Evolutionary conservation across 371 early-diverging fungal species (phyloP), one percentile per base, ranked within the genome.

Genomic region (Rhizomucor miehei): DNA sequence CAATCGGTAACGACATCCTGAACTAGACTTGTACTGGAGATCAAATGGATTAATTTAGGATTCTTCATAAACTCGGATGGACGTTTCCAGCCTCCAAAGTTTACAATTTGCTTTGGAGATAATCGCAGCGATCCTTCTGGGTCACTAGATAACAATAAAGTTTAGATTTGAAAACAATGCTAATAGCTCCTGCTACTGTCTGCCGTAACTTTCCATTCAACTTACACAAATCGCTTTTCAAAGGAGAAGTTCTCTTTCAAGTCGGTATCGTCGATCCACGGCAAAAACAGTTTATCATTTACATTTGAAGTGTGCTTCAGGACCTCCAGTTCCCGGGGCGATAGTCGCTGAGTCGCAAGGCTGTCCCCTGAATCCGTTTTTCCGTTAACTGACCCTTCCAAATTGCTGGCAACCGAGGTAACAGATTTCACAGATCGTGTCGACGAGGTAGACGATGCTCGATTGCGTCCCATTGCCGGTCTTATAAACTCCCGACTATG

Each of bases 1-100:
- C 95, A 95, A 70, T 95, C 93, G 1, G 92, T 93, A 1, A 95
- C 94, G 19, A 90, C 81, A 55, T 94, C 93, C 77, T 93, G 86
- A 40, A 87, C 73, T 44, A 84, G 81, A 48, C 73, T 75, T 35
- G 75, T 73, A 47, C 80, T 82, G 11, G 87, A 86, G 34, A 88
- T 81, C 24, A 77, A 48, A 34, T 71, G 74, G 46, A 91, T 85
- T 61, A 92, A 75, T 40, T 67, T 72, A 1, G 90, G 91, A 17
- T 73, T 62, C 38, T 66, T 67, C 82, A 86, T 88, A 21, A 91
- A 72, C 54, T 89, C 85, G 12, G 77, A 71, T 5, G 91, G 89
- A 10, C 95, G 79, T 59, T 82, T 88, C 95, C 95, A 95, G 11
- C 80, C 80, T 44, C 84, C 87, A 67, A 91, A 89, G 44, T 81